These are phyloP conservation scores for Arxiozyma bovina DNA, from an alignment of 1,139 yeast genomes.

Conservation along the genomic window DNA sequence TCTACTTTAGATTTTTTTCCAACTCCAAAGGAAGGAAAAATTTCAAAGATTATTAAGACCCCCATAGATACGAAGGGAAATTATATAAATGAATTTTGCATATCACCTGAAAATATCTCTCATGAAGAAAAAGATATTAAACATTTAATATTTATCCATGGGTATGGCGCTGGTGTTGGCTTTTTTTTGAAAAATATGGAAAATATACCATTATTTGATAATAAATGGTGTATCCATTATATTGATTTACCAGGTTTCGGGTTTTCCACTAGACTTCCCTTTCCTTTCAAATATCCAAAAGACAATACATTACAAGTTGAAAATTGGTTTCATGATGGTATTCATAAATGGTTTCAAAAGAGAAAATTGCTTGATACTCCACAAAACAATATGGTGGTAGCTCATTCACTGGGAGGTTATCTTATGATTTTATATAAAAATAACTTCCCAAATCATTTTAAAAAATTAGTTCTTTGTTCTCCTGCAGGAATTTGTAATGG, in stretches of 20 bases:
- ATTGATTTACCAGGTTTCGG: conserved; percentile 73
- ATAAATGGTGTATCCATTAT: conserved; percentile 59
- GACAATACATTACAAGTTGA: conserved; percentile 37
- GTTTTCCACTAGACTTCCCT: conserved; percentile 57
- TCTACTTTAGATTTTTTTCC: conserved; percentile 34
- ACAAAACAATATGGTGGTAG: conserved; percentile 56
- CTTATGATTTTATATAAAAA: conserved; percentile 62
- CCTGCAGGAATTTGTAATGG: conserved; percentile 59
- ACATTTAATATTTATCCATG: conserved; percentile 53
- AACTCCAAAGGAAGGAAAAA: conserved; percentile 7
- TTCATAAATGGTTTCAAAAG: conserved; percentile 52
- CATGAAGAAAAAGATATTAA: neutral
- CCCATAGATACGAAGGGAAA: conserved; percentile 37
- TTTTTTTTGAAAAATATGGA: conserved; percentile 57
- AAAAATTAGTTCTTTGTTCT: conserved; percentile 63
- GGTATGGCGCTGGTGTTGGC: conserved; percentile 74
- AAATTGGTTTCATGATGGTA: conserved; percentile 58
- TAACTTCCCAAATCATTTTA: conserved; percentile 49
- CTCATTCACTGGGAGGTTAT: conserved; percentile 92
- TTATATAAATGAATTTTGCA: conserved; percentile 56
- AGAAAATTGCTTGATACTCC: conserved; percentile 37
- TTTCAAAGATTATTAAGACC: conserved; percentile 31
- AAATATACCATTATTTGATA: conserved; percentile 18
- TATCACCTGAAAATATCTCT: conserved; percentile 38
- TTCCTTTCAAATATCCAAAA: conserved; percentile 34